Conservation (phyloP, 495 filamentous ascomycete species). For the Letharia columbiana region DNA sequence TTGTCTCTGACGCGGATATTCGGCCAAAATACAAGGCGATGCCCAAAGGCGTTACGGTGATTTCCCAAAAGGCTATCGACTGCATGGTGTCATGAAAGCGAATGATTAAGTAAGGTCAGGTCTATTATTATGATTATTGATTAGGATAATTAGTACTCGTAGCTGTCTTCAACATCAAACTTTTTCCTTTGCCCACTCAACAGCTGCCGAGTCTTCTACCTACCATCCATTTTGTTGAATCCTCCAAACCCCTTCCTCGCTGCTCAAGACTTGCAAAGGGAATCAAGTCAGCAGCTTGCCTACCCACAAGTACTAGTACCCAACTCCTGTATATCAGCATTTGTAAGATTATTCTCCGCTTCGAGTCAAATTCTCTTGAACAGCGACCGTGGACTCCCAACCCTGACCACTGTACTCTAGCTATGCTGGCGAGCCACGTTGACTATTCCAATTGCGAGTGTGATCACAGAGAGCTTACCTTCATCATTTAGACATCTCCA, state of each 20-base stretch:
- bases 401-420: background rate
- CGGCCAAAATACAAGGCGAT: background rate
- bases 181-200: background rate
- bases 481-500: background rate
- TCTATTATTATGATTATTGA: no score
- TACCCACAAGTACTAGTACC: background rate
- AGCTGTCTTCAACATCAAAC: background rate
- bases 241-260: background rate
- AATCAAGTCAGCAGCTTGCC: background rate
- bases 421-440: background rate
- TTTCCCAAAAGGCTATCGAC: background rate
- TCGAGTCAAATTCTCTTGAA: background rate
- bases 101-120: background rate
- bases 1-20: background rate
- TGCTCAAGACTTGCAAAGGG: background rate
- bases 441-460: background rate
- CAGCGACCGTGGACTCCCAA: background rate
- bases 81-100: constrained; percentile 3
- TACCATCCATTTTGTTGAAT: background rate
- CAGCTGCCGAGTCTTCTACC: background rate
- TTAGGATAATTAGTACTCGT: no score
- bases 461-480: constrained; percentile 6
- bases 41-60: background rate
- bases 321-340: background rate
- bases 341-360: constrained; percentile 5